Evolutionary conservation across 108 stramenopile species (phyloP).

Genomic region (Skeletonema tropicum): DNA sequence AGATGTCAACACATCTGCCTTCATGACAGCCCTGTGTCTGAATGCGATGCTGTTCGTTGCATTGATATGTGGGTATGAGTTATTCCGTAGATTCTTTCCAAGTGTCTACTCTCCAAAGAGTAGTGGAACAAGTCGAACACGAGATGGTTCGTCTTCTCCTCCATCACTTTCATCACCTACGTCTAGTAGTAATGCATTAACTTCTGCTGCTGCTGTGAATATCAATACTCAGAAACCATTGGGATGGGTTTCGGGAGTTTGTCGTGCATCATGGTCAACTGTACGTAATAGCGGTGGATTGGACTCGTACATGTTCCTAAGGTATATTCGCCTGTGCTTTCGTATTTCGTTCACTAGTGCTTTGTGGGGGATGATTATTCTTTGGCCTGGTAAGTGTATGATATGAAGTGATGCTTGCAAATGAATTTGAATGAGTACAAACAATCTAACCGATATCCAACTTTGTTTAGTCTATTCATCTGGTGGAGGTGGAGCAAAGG

Average conservation of each 20-base stretch:
- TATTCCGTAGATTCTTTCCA: constrained; percentile 68
- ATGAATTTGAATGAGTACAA: too few species aligned
- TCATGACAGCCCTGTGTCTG: constrained; percentile 66
- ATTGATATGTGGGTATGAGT: constrained; percentile 72
- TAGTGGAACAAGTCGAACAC: background rate
- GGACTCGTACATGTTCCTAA: constrained; percentile 72
- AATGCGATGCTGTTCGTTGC: constrained; percentile 72
- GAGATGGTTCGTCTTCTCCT: constrained; percentile 3
- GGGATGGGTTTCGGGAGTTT: constrained; percentile 75
- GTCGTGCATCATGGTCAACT: constrained; percentile 67
- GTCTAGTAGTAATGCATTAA: background rate
- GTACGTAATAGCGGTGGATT: constrained; percentile 69
- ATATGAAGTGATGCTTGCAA: background rate
- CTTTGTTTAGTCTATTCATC: constrained; percentile 40
- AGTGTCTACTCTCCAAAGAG: constrained; percentile 67
- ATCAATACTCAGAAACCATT: constrained; percentile 49
- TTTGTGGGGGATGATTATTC: constrained; percentile 60
- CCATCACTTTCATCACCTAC: background rate
- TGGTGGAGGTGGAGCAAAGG: constrained; percentile 46
- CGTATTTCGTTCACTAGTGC: constrained; percentile 57
- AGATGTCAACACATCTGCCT: constrained; percentile 82
- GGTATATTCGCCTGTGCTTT: constrained; percentile 65
- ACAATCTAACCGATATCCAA: background rate
- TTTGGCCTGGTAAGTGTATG: constrained; percentile 36
- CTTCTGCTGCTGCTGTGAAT: constrained; percentile 21